Conservation (phyloP, 371 early-diverging fungal genomes). For the Gilbertella persicaria region DNA sequence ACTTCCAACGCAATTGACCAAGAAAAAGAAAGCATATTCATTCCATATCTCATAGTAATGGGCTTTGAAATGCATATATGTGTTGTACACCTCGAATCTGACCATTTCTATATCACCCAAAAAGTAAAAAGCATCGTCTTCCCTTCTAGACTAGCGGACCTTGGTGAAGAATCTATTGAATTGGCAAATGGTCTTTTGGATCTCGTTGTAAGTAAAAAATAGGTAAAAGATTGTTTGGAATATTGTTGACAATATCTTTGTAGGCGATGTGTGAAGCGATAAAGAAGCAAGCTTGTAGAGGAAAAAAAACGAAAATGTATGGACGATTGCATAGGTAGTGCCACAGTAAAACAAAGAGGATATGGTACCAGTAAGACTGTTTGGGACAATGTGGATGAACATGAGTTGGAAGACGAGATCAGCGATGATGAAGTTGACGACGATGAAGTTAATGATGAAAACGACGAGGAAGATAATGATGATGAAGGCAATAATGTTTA, state of each 20-base stretch:
- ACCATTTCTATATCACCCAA: constrained; percentile 8
- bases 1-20: constrained; percentile 9
- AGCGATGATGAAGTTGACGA: constrained; percentile 8
- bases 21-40: constrained; percentile 6
- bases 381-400: constrained; percentile 16
- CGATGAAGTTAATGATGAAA: constrained; percentile 3
- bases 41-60: constrained; percentile 17
- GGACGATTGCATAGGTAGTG: constrained; percentile 13
- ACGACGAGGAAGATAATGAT: constrained; percentile 12
- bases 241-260: constrained; percentile 14
- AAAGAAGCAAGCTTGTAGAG: constrained; percentile 18
- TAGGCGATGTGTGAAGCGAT: constrained; percentile 14
- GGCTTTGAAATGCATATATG: constrained; percentile 20
- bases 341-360: constrained; percentile 12
- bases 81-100: constrained; percentile 3
- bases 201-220: constrained; percentile 14
- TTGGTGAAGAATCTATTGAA: constrained; percentile 12
- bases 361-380: constrained; percentile 14
- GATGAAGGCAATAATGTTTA: constrained; percentile 14
- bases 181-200: constrained; percentile 20
- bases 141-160: background rate
- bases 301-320: constrained; percentile 17
- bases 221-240: constrained; percentile 11
- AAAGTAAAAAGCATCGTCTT: constrained; percentile 8
- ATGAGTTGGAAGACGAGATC: constrained; percentile 9